Evolutionary conservation across 805 yeast genomes (phyloP).

Genomic region (Ogataea minuta): DNA sequence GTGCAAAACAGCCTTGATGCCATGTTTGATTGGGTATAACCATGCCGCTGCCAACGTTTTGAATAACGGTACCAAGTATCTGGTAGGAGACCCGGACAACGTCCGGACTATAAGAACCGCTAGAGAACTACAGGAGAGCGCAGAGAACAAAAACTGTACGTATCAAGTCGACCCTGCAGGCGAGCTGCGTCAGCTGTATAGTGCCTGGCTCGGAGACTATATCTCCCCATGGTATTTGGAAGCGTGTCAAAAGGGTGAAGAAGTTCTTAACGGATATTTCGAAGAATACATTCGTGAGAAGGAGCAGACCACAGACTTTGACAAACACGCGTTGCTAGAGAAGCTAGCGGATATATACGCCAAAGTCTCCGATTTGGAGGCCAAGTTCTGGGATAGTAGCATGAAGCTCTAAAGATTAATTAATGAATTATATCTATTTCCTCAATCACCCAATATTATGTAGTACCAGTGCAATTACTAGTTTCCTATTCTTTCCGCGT

Average conservation of each 20-base stretch:
- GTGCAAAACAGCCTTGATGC: slow-evolving; percentile 65
- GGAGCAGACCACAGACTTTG: slow-evolving; percentile 39
- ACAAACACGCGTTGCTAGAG: slow-evolving; percentile 39
- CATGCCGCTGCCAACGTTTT: slow-evolving; percentile 39
- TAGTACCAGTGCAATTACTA: no score
- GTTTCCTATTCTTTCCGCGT: neutral
- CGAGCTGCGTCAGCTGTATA: slow-evolving; percentile 32
- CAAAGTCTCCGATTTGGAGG: slow-evolving; percentile 58
- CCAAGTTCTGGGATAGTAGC: slow-evolving; percentile 62
- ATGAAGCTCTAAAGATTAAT: slow-evolving; percentile 4
- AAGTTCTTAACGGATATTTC: slow-evolving; percentile 33
- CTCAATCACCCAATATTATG: neutral
- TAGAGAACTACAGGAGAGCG: neutral
- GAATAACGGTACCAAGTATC: slow-evolving; percentile 9
- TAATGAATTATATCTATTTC: slow-evolving; percentile 2
- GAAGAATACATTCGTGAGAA: slow-evolving; percentile 8
- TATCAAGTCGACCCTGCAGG: slow-evolving; percentile 15
- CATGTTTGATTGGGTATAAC: slow-evolving; percentile 73
- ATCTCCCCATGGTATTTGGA: slow-evolving; percentile 52
- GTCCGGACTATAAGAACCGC: slow-evolving; percentile 22
- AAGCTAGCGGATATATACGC: slow-evolving; percentile 57
- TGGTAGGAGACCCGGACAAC: slow-evolving; percentile 13
- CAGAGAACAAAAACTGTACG: slow-evolving; percentile 1
- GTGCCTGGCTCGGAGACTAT: slow-evolving; percentile 64
- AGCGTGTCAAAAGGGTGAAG: slow-evolving; percentile 52